A percentile compares a stretch with the other conserved stretches of the same genome.
phyloP scores from a whole-genome alignment of 73 alveolate genomes.

The Durusdinium trenchii region DNA sequence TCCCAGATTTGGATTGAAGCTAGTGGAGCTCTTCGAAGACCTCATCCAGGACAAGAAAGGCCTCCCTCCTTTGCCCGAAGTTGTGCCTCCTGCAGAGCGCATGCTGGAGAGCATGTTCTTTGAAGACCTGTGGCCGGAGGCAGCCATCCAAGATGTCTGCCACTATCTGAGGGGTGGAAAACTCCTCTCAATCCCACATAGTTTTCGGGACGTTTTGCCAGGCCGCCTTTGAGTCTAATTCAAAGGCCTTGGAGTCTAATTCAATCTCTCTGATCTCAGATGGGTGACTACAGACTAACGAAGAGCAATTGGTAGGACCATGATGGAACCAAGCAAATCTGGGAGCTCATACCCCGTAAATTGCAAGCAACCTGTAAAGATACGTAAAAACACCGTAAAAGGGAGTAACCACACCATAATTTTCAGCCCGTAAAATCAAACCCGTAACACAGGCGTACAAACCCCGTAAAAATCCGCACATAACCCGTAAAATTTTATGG shows the following conservation, averaged over 20 bases:
- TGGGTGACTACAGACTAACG: neutral
- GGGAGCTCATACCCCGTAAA: neutral
- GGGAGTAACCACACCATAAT: neutral
- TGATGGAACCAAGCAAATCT: no score
- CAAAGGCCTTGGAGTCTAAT: neutral
- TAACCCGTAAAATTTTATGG: slow-evolving; percentile 66
- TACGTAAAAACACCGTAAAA: neutral
- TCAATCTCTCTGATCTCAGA: neutral
- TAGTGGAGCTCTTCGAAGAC: neutral
- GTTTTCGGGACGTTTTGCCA: neutral
- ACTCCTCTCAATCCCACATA: neutral
- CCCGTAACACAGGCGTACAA: slow-evolving; percentile 23
- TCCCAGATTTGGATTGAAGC: neutral
- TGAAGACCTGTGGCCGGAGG: neutral
- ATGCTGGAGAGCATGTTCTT: neutral
- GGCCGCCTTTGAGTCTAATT: neutral
- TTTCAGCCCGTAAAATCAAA: neutral
- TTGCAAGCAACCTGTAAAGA: neutral
- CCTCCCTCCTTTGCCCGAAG: neutral
- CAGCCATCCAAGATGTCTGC: neutral
- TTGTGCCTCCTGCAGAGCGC: neutral
- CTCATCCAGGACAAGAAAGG: neutral
- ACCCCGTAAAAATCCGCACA: neutral
- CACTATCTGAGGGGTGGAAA: neutral
- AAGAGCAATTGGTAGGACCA: no score